Evolutionary conservation across 108 stramenopile species (phyloP).

Genomic region (Phaeodactylum tricornutum): DNA sequence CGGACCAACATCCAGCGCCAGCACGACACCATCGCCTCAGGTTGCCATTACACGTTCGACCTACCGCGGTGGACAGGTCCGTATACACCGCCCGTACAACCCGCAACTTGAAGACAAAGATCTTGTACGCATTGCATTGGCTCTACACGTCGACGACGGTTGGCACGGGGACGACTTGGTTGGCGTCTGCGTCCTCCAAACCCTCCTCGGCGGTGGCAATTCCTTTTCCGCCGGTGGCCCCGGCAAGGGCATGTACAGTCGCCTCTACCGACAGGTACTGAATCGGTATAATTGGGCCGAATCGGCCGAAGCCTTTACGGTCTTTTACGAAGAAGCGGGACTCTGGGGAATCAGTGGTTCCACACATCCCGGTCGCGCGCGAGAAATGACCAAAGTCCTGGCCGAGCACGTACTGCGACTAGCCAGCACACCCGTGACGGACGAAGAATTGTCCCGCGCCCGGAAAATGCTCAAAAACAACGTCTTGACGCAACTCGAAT

Average conservation of each 20-base stretch:
- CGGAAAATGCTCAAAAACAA: constrained; percentile 97
- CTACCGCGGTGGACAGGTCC: constrained; percentile 8
- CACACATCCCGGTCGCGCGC: constrained; percentile 33
- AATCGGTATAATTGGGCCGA: constrained; percentile 91
- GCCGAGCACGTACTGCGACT: constrained; percentile 68
- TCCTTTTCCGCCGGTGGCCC: constrained; percentile 99
- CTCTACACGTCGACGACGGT: constrained; percentile 84
- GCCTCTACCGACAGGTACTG: constrained; percentile 93
- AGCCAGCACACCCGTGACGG: constrained; percentile 52
- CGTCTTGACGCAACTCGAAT: constrained; percentile 95
- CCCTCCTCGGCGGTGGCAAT: constrained; percentile 91
- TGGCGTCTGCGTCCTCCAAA: constrained; percentile 92
- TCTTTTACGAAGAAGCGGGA: constrained; percentile 85
- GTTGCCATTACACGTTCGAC: background rate
- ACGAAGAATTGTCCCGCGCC: constrained; percentile 87
- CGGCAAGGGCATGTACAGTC: constrained; percentile 99
- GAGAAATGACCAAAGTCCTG: constrained; percentile 64
- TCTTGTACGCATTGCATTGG: constrained; percentile 81
- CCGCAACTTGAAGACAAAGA: constrained; percentile 75
- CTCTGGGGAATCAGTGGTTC: constrained; percentile 86
- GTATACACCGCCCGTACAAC: constrained; percentile 9
- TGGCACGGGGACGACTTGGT: constrained; percentile 90
- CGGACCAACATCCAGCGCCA: constrained; percentile 12
- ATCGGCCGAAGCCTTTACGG: constrained; percentile 85
- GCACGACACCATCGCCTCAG: background rate